A percentile compares a stretch with the other conserved stretches of the same genome.
Conservation (phyloP, 768 basidiomycete genomes). For the Tricholoma saponaceum region DNA sequence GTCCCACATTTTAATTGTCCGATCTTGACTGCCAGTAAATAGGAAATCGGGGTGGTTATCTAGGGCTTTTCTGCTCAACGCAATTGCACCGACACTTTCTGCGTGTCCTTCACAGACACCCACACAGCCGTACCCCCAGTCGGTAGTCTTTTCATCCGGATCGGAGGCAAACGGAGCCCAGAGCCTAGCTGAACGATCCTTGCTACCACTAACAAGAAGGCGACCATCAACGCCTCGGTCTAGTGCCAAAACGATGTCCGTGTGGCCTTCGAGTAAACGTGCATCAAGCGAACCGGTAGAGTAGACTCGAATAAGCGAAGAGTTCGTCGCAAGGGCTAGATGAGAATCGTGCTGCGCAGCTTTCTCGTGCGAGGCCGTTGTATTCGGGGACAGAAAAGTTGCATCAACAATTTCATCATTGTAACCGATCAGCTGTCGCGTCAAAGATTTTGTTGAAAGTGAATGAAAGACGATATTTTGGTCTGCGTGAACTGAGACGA, state of each 20-base stretch:
- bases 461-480: slow-evolving; percentile 96
- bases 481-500: slow-evolving; percentile 89
- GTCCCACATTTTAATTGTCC: slow-evolving; percentile 99
- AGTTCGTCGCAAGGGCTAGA: slow-evolving; percentile 96
- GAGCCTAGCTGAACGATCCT: slow-evolving; percentile 83
- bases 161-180: slow-evolving; percentile 53
- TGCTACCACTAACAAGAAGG: slow-evolving; percentile 88
- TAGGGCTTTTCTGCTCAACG: slow-evolving; percentile 59
- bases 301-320: slow-evolving; percentile 91
- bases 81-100: slow-evolving; percentile 88
- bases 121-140: slow-evolving; percentile 69
- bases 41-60: slow-evolving; percentile 53
- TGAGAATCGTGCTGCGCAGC: slow-evolving; percentile 51
- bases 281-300: slow-evolving; percentile 73
- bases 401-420: slow-evolving; percentile 98
- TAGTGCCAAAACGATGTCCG: slow-evolving; percentile 86
- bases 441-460: slow-evolving; percentile 54
- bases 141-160: slow-evolving; percentile 8
- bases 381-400: slow-evolving; percentile 57
- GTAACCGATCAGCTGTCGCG: slow-evolving; percentile 89
- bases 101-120: slow-evolving; percentile 92
- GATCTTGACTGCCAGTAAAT: slow-evolving; percentile 95
- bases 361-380: slow-evolving; percentile 14
- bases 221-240: slow-evolving; percentile 62
- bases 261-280: slow-evolving; percentile 83